Evolutionary conservation across 106 monocot species (phyloP).

Genomic region (Dendrobium catenatum): DNA sequence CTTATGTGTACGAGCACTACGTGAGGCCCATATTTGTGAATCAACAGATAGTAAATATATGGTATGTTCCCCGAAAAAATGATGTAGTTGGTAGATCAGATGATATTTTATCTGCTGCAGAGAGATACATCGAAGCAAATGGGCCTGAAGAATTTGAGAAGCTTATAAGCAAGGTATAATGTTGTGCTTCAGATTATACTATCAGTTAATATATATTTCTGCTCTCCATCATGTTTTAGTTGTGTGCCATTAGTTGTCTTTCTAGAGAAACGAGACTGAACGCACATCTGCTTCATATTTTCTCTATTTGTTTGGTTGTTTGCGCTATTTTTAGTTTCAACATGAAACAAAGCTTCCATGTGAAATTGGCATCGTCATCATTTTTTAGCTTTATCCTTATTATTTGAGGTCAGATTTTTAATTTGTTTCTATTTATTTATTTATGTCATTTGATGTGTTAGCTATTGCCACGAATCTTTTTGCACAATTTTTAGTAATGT

Average conservation of each 20-base stretch:
- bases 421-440: no score
- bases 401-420: no score
- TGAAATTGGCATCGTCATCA: background rate
- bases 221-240: background rate
- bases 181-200: background rate
- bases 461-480: no score
- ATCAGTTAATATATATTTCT: background rate
- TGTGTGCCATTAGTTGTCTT: background rate
- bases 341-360: background rate
- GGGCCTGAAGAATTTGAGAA: conserved; percentile 76
- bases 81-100: conserved; percentile 35
- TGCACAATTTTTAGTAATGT: no score
- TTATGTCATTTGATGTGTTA: no score
- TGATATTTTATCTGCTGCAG: conserved; percentile 64
- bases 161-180: conserved; percentile 73
- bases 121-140: conserved; percentile 67
- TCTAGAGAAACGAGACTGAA: background rate
- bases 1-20: conserved; percentile 79
- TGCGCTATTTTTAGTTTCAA: background rate
- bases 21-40: conserved; percentile 60
- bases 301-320: background rate
- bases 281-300: background rate
- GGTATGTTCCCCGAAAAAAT: conserved; percentile 43
- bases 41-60: conserved; percentile 50
- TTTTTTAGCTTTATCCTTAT: no score